A percentile compares a stretch with the other conserved stretches of the same genome.
These are phyloP conservation scores for Helotiales sp. DNA, from an alignment of 2,329 filamentous ascomycete species.

Conservation along the genomic window DNA sequence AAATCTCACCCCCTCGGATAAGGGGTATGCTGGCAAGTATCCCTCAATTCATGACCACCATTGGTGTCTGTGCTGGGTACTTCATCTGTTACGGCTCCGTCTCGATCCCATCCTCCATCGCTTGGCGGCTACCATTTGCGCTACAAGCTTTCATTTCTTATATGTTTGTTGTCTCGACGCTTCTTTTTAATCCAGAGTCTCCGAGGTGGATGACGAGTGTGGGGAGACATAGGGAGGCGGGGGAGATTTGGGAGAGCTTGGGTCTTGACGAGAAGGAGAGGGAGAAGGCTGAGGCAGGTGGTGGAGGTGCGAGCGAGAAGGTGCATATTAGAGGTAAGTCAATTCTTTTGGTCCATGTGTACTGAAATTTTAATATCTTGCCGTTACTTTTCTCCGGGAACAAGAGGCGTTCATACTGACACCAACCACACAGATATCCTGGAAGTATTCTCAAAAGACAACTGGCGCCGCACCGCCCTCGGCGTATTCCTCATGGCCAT, in stretches of 20 bases:
- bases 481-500: slow-evolving; percentile 59
- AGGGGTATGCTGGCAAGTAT: slow-evolving; percentile 52
- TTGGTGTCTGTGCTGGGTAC: slow-evolving; percentile 55
- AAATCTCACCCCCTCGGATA: slow-evolving; percentile 54
- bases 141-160: slow-evolving; percentile 45
- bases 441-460: slow-evolving; percentile 40
- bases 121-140: slow-evolving; percentile 58
- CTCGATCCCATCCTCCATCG: slow-evolving; percentile 44
- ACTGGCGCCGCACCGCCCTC: slow-evolving; percentile 48
- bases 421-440: no score
- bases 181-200: slow-evolving; percentile 51
- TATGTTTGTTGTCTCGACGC: slow-evolving; percentile 38
- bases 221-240: slow-evolving; percentile 48
- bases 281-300: slow-evolving; percentile 26
- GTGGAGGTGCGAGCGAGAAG: slow-evolving; percentile 5
- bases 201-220: slow-evolving; percentile 56
- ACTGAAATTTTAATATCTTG: no score
- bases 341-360: no score
- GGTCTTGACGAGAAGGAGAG: slow-evolving; percentile 27
- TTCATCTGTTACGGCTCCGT: slow-evolving; percentile 60
- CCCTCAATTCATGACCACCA: slow-evolving; percentile 52
- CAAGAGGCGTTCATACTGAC: no score
- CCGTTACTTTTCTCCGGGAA: no score
- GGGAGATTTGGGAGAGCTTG: slow-evolving; percentile 36
- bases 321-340: slow-evolving; percentile 21